Conservation (phyloP, 2,329 filamentous ascomycete genomes). For the Colletotrichum echinochloae region DNA sequence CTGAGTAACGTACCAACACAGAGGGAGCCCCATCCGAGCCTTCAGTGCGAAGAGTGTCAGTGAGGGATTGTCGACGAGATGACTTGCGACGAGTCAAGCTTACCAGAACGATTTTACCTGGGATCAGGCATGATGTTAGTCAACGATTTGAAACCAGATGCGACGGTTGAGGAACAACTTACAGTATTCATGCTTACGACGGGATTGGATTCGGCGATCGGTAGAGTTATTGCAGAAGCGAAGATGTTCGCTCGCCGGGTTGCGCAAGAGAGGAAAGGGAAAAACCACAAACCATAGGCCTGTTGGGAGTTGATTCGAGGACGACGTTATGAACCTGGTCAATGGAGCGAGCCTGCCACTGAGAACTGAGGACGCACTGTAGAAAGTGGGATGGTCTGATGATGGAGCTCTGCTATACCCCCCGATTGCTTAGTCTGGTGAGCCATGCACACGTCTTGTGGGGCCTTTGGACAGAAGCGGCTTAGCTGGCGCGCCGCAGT, state of each 20-base stretch:
- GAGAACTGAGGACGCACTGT: slow-evolving; percentile 30
- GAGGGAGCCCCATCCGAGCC: slow-evolving; percentile 92
- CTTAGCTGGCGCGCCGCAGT: slow-evolving; percentile 18
- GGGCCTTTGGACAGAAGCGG: slow-evolving; percentile 10
- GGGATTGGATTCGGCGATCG: slow-evolving; percentile 29
- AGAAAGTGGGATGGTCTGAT: slow-evolving; percentile 41
- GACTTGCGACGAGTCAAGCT: slow-evolving; percentile 43
- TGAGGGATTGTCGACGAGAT: slow-evolving; percentile 7
- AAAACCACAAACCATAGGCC: slow-evolving; percentile 20
- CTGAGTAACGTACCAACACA: slow-evolving; percentile 74
- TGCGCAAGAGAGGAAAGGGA: slow-evolving; percentile 4
- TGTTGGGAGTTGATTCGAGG: slow-evolving; percentile 17
- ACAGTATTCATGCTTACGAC: slow-evolving; percentile 66
- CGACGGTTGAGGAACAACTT: slow-evolving; percentile 46
- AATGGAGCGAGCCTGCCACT: slow-evolving; percentile 24
- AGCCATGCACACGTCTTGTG: slow-evolving; percentile 31
- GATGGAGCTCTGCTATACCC: slow-evolving; percentile 30
- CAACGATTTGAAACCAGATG: slow-evolving; percentile 39
- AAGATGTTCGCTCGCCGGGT: not conserved
- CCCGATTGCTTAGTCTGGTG: slow-evolving; percentile 24
- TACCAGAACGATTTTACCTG: slow-evolving; percentile 77
- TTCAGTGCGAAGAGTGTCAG: slow-evolving; percentile 52
- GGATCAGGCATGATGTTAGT: slow-evolving; percentile 39
- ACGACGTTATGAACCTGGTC: slow-evolving; percentile 33
- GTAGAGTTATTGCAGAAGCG: not conserved